These are phyloP conservation scores for Talinum fruticosum DNA, from an alignment of 148 eudicot species.

Conservation along the genomic window DNA sequence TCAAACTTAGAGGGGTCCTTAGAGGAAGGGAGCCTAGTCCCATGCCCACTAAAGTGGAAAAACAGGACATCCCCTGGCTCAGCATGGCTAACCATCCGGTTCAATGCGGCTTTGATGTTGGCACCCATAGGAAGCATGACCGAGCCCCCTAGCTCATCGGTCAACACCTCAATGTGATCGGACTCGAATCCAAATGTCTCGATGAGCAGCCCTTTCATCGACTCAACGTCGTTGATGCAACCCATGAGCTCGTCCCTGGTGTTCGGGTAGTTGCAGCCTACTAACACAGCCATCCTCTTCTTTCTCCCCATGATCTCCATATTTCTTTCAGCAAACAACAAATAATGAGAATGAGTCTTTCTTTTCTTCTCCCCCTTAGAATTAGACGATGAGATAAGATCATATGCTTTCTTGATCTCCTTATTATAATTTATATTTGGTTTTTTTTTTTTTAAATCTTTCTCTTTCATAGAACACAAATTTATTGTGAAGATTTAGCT, in stretches of 20 bases:
- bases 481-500: no score
- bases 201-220: no score
- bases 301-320: not conserved
- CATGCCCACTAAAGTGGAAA: slow-evolving; percentile 4
- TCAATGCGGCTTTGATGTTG: not conserved
- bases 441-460: no score
- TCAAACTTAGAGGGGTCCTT: not conserved
- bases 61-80: not conserved
- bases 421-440: no score
- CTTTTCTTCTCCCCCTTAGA: no score
- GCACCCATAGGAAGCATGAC: not conserved
- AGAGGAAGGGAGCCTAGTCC: not conserved
- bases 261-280: slow-evolving; percentile 24
- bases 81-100: not conserved
- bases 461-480: no score
- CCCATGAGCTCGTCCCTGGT: slow-evolving; percentile 38
- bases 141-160: not conserved
- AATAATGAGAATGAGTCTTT: no score
- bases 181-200: slow-evolving; percentile 37
- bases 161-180: slow-evolving; percentile 10
- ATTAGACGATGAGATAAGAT: no score
- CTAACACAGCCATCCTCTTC: not conserved
- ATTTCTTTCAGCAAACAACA: not conserved
- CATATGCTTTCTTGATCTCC: no score
- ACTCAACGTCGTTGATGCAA: slow-evolving; percentile 44